These are phyloP conservation scores for Hemileia vastatrix DNA, from an alignment of 1,284 basidiomycete genomes.

Conservation along the genomic window DNA sequence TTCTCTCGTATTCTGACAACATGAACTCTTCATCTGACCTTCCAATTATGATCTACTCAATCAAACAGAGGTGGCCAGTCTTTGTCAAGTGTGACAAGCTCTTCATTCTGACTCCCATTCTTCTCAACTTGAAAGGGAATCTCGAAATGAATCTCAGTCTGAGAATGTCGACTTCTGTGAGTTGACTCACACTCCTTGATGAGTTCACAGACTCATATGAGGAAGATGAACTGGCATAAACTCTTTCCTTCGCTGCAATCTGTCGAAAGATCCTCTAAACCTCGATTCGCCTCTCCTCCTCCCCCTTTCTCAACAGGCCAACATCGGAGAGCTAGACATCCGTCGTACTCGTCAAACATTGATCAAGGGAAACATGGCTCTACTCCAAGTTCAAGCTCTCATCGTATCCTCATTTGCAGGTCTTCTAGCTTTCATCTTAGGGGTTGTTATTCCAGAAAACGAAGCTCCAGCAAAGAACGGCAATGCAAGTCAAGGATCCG, in stretches of 20 bases:
- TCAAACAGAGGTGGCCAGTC: constrained; percentile 78
- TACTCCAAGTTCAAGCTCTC: constrained; percentile 87
- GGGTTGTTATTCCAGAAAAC: constrained; percentile 53
- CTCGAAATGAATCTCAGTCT: constrained; percentile 74
- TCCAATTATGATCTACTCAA: too few relatives aligned
- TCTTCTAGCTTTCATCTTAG: constrained; percentile 64
- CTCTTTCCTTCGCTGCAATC: too few relatives aligned
- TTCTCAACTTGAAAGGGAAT: constrained; percentile 93
- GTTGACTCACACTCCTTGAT: too few relatives aligned
- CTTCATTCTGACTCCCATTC: constrained; percentile 89
- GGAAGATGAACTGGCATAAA: too few relatives aligned
- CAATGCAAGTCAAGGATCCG: constrained; percentile 2
- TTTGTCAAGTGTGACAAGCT: constrained; percentile 85
- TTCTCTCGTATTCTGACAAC: too few relatives aligned
- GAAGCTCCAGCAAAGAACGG: neutral
- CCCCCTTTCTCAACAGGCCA: constrained; percentile 45
- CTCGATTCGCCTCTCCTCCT: constrained; percentile 21
- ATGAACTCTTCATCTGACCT: too few relatives aligned
- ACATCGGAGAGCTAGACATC: constrained; percentile 79
- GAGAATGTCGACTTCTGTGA: constrained; percentile 48
- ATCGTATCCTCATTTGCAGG: constrained; percentile 81
- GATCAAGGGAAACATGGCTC: constrained; percentile 69
- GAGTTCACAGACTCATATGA: neutral
- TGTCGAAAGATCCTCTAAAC: too few relatives aligned
- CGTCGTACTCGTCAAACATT: constrained; percentile 57